Conservation (phyloP, 805 yeast genomes). For the Wickerhamomyces xylosicus region DNA sequence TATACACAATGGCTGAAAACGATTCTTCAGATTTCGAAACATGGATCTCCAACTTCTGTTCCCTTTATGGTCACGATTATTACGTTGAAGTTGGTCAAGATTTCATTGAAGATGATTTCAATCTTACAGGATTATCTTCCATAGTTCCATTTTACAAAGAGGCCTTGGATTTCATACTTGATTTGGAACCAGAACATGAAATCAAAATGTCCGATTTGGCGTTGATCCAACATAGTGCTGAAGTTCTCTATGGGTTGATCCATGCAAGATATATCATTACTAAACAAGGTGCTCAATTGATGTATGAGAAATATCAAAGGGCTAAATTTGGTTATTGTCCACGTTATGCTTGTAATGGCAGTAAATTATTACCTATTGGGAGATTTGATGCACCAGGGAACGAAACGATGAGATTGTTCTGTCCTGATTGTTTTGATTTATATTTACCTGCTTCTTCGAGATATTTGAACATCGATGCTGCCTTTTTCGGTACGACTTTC, state of each 20-base stretch:
- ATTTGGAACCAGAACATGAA: slow-evolving; percentile 49
- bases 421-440: slow-evolving; percentile 90
- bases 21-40: slow-evolving; percentile 33
- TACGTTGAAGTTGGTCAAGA: slow-evolving; percentile 88
- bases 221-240: slow-evolving; percentile 81
- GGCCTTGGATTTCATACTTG: slow-evolving; percentile 84
- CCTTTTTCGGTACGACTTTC: slow-evolving; percentile 93
- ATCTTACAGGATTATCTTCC: slow-evolving; percentile 77
- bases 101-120: slow-evolving; percentile 94
- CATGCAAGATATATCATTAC: slow-evolving; percentile 88
- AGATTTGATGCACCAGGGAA: slow-evolving; percentile 83
- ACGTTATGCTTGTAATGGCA: slow-evolving; percentile 78
- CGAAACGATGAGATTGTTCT: slow-evolving; percentile 84
- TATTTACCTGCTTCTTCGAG: slow-evolving; percentile 84
- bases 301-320: slow-evolving; percentile 90
- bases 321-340: slow-evolving; percentile 91
- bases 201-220: slow-evolving; percentile 60
- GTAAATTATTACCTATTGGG: slow-evolving; percentile 87
- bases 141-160: slow-evolving; percentile 87
- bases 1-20: no score
- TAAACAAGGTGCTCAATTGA: slow-evolving; percentile 78
- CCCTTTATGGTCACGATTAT: slow-evolving; percentile 60
- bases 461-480: slow-evolving; percentile 87
- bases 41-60: slow-evolving; percentile 46
- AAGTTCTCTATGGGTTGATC: slow-evolving; percentile 82